Conservation (phyloP, 169 alveolate genomes). For the Eimeria maxima region DNA sequence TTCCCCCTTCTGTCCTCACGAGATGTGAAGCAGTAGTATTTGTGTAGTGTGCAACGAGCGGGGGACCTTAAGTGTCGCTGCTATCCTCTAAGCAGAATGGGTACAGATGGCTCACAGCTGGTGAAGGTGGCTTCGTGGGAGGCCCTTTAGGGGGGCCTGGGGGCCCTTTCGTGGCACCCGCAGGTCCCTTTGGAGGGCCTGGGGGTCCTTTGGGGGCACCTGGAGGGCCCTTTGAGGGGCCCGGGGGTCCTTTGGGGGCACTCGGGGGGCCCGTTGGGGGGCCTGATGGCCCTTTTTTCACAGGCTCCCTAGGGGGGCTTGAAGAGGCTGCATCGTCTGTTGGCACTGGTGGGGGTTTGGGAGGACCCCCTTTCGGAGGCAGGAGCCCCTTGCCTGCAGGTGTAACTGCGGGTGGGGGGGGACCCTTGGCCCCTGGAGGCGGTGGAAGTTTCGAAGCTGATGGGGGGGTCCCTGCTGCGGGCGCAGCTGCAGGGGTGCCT, state of each 20-base stretch:
- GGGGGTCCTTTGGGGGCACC: neutral
- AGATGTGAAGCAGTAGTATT: no score
- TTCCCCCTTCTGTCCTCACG: neutral
- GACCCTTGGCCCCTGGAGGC: slow-evolving; percentile 45
- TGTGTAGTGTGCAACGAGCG: no score
- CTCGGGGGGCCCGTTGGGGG: neutral
- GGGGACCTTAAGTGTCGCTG: no score
- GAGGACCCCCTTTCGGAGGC: neutral
- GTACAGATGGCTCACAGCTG: neutral
- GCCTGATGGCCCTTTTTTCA: slow-evolving; percentile 45
- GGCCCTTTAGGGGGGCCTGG: slow-evolving; percentile 44
- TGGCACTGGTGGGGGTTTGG: neutral
- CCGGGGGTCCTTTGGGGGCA: neutral
- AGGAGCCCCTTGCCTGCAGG: slow-evolving; percentile 21
- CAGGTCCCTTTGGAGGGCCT: neutral
- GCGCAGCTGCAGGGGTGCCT: neutral
- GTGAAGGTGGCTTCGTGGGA: slow-evolving; percentile 21
- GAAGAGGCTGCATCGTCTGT: neutral
- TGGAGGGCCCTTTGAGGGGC: neutral
- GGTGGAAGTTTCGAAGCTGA: slow-evolving; percentile 6
- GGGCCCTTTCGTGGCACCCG: neutral
- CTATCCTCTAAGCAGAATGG: no score
- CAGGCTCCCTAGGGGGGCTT: slow-evolving; percentile 16
- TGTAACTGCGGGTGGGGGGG: slow-evolving; percentile 10
- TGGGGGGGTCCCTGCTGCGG: slow-evolving; percentile 43